A percentile compares a stretch with the other conserved stretches of the same genome.
Conservation (phyloP, 2,329 filamentous ascomycete genomes). For the Aspergillus ustus region DNA sequence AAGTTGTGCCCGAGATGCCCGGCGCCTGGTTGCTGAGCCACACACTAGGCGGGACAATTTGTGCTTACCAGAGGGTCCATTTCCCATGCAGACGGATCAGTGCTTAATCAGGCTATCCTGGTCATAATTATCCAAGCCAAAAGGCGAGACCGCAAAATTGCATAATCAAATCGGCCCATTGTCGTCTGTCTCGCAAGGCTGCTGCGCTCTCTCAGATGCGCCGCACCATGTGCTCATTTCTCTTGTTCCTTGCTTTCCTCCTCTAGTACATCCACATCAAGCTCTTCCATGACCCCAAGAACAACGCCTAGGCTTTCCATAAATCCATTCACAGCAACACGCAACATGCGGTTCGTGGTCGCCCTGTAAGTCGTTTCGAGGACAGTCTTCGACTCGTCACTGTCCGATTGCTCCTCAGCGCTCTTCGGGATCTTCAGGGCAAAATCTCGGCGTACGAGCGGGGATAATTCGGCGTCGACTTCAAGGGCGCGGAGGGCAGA, state of each 20-base stretch:
- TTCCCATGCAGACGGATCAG: not conserved
- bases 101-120: not conserved
- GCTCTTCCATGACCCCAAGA: constrained; percentile 84
- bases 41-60: not conserved
- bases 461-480: constrained; percentile 88
- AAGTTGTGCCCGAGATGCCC: not conserved
- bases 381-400: constrained; percentile 52
- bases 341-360: constrained; percentile 93
- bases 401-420: constrained; percentile 27
- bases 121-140: not conserved
- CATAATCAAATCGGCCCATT: not conserved
- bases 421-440: constrained; percentile 51
- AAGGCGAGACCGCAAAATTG: not conserved
- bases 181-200: not conserved
- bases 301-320: constrained; percentile 88
- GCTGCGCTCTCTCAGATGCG: not conserved
- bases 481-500: constrained; percentile 75
- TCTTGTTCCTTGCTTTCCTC: constrained; percentile 33
- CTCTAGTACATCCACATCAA: constrained; percentile 81
- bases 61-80: not conserved
- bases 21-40: not conserved
- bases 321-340: constrained; percentile 94
- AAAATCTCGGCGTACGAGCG: constrained; percentile 76
- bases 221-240: not conserved
- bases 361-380: constrained; percentile 80